phyloP scores from a whole-genome alignment of 2,329 filamentous ascomycete species.

The Orbilia ellipsospora region DNA sequence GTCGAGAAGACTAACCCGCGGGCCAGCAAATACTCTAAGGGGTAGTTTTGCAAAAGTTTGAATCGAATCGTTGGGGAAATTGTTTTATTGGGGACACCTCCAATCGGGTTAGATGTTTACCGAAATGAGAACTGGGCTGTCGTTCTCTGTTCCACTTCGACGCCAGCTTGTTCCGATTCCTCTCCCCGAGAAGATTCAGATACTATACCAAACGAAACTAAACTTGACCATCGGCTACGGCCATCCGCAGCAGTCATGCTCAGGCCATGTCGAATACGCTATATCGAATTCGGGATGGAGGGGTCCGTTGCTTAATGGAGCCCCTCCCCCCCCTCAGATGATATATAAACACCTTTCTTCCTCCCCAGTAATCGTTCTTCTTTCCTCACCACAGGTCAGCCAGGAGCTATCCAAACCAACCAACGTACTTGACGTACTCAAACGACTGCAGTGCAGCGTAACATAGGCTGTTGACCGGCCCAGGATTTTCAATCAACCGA shows the following conservation, averaged over 20 bases:
- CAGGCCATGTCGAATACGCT: background rate
- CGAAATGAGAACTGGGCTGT: conserved; percentile 3
- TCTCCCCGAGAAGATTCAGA: conserved; percentile 27
- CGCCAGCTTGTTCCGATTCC: conserved; percentile 7
- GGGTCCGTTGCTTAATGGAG: background rate
- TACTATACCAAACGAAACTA: conserved; percentile 30
- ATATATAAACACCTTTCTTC: conserved; percentile 13
- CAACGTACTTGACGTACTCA: conserved; percentile 41
- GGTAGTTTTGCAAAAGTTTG: conserved; percentile 7
- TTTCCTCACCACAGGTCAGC: conserved; percentile 27
- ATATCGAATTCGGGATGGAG: background rate
- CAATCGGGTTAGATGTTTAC: conserved; percentile 1
- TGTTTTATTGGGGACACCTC: conserved; percentile 19
- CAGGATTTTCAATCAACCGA: conserved; percentile 12
- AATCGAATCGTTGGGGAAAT: conserved; percentile 19
- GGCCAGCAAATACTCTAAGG: background rate
- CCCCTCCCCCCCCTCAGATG: background rate
- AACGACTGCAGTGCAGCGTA: conserved; percentile 48
- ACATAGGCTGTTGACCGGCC: conserved; percentile 47
- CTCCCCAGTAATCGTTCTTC: conserved; percentile 11
- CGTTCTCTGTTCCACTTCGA: conserved; percentile 30
- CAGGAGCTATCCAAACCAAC: conserved; percentile 23
- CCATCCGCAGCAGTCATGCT: background rate
- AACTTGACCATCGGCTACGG: conserved; percentile 8
- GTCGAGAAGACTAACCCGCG: background rate